These are phyloP conservation scores for Blastocladiella britannica DNA, from an alignment of 192 early-diverging fungal genomes.

Conservation along the genomic window DNA sequence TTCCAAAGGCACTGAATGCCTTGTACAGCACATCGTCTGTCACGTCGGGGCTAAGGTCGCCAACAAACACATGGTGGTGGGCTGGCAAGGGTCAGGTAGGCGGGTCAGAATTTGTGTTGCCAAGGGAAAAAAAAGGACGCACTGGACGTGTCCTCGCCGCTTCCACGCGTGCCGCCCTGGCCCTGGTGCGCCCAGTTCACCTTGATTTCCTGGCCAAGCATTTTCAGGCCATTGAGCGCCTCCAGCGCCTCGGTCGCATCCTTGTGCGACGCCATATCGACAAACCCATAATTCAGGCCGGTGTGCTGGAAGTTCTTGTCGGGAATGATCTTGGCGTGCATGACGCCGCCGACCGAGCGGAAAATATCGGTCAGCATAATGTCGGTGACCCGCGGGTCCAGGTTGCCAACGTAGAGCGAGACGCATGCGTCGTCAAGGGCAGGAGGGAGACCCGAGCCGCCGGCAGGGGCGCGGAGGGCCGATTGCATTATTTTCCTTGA, in stretches of 20 bases:
- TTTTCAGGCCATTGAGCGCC: conserved; percentile 44
- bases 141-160: conserved; percentile 47
- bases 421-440: conserved; percentile 24
- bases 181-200: conserved; percentile 46
- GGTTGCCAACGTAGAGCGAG: conserved; percentile 67
- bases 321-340: conserved; percentile 61
- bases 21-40: conserved; percentile 57
- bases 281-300: conserved; percentile 74
- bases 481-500: no score
- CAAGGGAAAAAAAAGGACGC: conserved; percentile 2
- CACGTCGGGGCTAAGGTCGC: conserved; percentile 77
- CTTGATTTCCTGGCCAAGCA: conserved; percentile 35
- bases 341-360: conserved; percentile 30
- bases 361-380: conserved; percentile 53
- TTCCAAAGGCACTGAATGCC: conserved; percentile 51
- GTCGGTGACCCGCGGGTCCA: conserved; percentile 63
- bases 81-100: conserved; percentile 3
- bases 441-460: conserved; percentile 10
- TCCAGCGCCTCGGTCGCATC: conserved; percentile 50
- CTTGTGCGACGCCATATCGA: conserved; percentile 53
- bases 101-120: background rate
- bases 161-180: conserved; percentile 13
- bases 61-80: conserved; percentile 82
- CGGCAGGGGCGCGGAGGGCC: no score
- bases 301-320: conserved; percentile 43